Conservation (phyloP, 805 yeast genomes). For the Grigorovia yakushimaensis region DNA sequence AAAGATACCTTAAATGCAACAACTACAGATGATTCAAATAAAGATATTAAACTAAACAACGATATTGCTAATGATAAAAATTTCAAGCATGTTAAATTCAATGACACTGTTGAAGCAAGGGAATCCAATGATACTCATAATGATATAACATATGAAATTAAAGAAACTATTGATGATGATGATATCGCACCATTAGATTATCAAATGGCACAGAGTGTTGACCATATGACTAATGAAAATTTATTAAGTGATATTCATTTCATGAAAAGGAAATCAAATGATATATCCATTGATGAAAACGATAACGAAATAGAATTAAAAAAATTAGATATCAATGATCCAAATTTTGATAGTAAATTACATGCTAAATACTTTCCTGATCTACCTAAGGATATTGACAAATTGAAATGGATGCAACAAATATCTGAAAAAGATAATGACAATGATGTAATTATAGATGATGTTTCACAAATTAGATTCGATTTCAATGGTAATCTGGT, state of each 20-base stretch:
- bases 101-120: background rate
- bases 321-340: conserved; percentile 56
- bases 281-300: conserved; percentile 7
- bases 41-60: background rate
- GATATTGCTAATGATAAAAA: conserved; percentile 3
- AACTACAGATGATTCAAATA: background rate
- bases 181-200: conserved; percentile 42
- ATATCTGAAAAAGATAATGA: conserved; percentile 35
- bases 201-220: conserved; percentile 38
- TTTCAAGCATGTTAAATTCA: conserved; percentile 6
- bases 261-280: conserved; percentile 37
- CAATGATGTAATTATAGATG: conserved; percentile 26
- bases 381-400: conserved; percentile 70
- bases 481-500: conserved; percentile 79
- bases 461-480: conserved; percentile 67
- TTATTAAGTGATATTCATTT: conserved; percentile 50
- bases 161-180: conserved; percentile 41
- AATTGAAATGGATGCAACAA: conserved; percentile 87
- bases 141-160: conserved; percentile 6
- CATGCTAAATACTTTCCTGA: conserved; percentile 86
- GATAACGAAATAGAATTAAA: conserved; percentile 25
- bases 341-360: conserved; percentile 65
- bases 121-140: background rate
- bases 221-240: conserved; percentile 36
- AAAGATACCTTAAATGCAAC: conserved; percentile 1